Conservation (phyloP, 768 basidiomycete species). For the Daedaleopsis sinensis region DNA sequence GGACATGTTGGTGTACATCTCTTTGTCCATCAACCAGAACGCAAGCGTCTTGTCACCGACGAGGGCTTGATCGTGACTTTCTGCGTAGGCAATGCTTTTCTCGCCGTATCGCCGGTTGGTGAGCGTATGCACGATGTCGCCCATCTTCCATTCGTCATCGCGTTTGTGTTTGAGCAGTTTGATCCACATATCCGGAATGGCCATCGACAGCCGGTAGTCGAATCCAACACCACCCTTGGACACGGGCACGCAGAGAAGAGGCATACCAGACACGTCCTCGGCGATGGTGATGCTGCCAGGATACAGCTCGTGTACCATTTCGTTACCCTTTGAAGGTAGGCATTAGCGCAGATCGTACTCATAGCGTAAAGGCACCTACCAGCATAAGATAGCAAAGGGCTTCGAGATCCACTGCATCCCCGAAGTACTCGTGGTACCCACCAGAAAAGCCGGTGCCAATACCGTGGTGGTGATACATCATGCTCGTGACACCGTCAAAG, state of each 20-base stretch:
- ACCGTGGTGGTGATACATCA: slow-evolving; percentile 99
- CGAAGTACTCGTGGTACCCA: slow-evolving; percentile 98
- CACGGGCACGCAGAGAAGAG: slow-evolving; percentile 83
- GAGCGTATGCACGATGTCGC: slow-evolving; percentile 84
- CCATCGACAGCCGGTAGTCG: slow-evolving; percentile 98
- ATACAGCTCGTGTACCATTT: slow-evolving; percentile 81
- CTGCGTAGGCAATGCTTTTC: slow-evolving; percentile 90
- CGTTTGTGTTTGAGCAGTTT: slow-evolving; percentile 91
- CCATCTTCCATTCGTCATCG: slow-evolving; percentile 90
- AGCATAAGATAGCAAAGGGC: slow-evolving; percentile 97
- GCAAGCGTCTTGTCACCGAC: slow-evolving; percentile 99
- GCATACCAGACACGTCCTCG: slow-evolving; percentile 99
- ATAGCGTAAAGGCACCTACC: slow-evolving; percentile 49
- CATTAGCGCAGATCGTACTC: not conserved
- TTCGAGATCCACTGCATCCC: slow-evolving; percentile 79
- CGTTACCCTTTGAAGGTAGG: slow-evolving; percentile 71
- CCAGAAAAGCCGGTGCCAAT: slow-evolving; percentile 98
- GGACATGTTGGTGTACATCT: slow-evolving; percentile 99
- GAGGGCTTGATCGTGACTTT: slow-evolving; percentile 97
- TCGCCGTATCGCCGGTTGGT: slow-evolving; percentile 89
- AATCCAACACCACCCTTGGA: slow-evolving; percentile 90
- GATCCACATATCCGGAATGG: slow-evolving; percentile 99
- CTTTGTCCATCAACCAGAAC: slow-evolving; percentile 99
- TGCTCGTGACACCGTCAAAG: slow-evolving; percentile 98
- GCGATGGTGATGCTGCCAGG: slow-evolving; percentile 89